Percentiles rank a stretch among this genome's conserved stretches.
Evolutionary conservation across 2,329 filamentous ascomycete genomes (phyloP).

Genomic region (Coniochaeta sp.): DNA sequence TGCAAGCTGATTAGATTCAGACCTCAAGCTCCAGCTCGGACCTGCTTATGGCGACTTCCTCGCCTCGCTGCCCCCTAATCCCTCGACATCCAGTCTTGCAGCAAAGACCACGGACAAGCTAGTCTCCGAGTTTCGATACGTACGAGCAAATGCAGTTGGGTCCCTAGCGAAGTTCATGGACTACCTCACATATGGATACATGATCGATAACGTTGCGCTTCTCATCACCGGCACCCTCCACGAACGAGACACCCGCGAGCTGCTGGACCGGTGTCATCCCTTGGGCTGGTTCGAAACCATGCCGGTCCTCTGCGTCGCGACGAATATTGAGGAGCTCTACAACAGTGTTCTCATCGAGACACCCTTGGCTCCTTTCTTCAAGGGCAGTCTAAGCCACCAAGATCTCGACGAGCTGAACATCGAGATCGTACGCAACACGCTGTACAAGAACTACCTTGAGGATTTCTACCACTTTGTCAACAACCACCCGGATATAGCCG

Average conservation of each 20-base stretch:
- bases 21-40: conserved; percentile 95
- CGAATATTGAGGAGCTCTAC: conserved; percentile 97
- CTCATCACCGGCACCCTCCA: conserved; percentile 97
- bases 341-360: conserved; percentile 97
- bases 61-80: conserved; percentile 85
- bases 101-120: conserved; percentile 97
- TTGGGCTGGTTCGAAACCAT: conserved; percentile 99
- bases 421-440: conserved; percentile 94
- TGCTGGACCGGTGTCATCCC: conserved; percentile 92
- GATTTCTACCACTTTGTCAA: conserved; percentile 96
- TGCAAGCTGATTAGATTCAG: conserved; percentile 37
- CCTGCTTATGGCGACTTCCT: conserved; percentile 98
- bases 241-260: conserved; percentile 91
- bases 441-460: conserved; percentile 99
- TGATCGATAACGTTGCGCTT: conserved; percentile 98
- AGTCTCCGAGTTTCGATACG: conserved; percentile 92
- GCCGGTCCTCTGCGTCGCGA: conserved; percentile 94
- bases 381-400: conserved; percentile 90
- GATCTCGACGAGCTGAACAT: conserved; percentile 98
- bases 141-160: conserved; percentile 88
- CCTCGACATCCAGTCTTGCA: conserved; percentile 90
- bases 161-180: conserved; percentile 93
- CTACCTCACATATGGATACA: conserved; percentile 97
- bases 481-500: conserved; percentile 74
- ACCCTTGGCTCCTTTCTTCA: conserved; percentile 92